These are phyloP conservation scores for Stephanodiscus triporus DNA, from an alignment of 108 stramenopile genomes.

Conservation along the genomic window DNA sequence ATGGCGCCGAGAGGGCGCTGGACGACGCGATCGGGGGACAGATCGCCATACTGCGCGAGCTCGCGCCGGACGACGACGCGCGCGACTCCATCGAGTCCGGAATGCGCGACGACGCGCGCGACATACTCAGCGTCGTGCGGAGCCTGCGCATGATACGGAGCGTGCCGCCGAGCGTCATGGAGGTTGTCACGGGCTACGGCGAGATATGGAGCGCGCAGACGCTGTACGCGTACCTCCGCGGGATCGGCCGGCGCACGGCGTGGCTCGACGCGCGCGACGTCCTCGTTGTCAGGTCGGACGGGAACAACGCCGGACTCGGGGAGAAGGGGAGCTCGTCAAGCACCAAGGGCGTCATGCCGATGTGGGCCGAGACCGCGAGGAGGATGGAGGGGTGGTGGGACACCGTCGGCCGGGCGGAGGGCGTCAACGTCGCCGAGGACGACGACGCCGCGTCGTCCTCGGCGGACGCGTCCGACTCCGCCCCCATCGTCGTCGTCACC, in stretches of 20 bases:
- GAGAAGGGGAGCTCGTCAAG: slow-evolving; percentile 68
- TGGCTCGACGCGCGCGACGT: slow-evolving; percentile 88
- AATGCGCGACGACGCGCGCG: slow-evolving; percentile 63
- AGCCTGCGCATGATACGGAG: slow-evolving; percentile 68
- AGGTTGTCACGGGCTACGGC: slow-evolving; percentile 88
- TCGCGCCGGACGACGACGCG: slow-evolving; percentile 57
- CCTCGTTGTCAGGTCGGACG: slow-evolving; percentile 63
- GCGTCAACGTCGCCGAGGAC: slow-evolving; percentile 45
- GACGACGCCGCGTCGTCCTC: not conserved
- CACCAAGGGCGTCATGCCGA: slow-evolving; percentile 63
- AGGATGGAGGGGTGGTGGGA: slow-evolving; percentile 62
- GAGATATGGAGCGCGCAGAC: slow-evolving; percentile 92
- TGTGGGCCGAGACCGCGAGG: slow-evolving; percentile 58
- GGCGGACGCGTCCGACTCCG: not conserved
- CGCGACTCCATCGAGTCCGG: slow-evolving; percentile 47
- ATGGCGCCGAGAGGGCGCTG: slow-evolving; percentile 45
- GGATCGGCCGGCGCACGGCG: slow-evolving; percentile 46
- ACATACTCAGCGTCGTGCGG: slow-evolving; percentile 71
- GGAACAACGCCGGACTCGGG: slow-evolving; percentile 57
- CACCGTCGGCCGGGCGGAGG: slow-evolving; percentile 44
- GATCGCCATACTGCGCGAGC: slow-evolving; percentile 47
- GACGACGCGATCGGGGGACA: slow-evolving; percentile 51
- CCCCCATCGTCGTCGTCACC: slow-evolving; percentile 73
- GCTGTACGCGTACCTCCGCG: slow-evolving; percentile 67
- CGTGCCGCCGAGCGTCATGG: slow-evolving; percentile 75